Evolutionary conservation across 768 basidiomycete genomes (phyloP), one percentile per base, ranked within the genome.

Genomic region (Rhodotorula paludigena): DNA sequence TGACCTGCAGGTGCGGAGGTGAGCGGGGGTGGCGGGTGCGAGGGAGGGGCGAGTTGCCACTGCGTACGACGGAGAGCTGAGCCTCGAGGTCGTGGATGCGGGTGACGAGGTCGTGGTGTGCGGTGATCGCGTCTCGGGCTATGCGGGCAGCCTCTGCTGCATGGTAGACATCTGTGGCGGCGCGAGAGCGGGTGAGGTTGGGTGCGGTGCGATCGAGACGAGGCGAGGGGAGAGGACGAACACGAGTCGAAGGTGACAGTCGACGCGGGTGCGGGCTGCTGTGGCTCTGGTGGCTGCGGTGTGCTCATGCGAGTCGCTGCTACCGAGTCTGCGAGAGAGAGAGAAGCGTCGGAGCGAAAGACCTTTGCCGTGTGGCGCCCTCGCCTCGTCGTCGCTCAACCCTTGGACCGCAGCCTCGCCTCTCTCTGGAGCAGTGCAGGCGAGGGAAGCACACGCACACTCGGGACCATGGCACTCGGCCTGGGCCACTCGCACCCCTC

Each of bases 71-170:
- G 10, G 60, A 21, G 12, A 66, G 62, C 5, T 66, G 58, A 7
- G 44, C 23, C 28, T 71, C 69, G 32, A 71, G 58, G 3, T 54
- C 35, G 33, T 36, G 1, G n/a, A 68, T 42, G 28, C 42, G 35
- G 25, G 16, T 3, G 0, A 25, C 38, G 16, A 68, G 52, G 0
- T 30, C 28, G 0, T 54, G 30, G 3, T 28, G 32, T 14, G n/a
- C 53, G 1, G 41, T 6, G 32, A 53, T 56, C 11, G 67, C 67
- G 8, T 60, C 55, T 11, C 67, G 35, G 10, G 67, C 67, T 6
- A 68, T 47, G 21, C 51, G 33, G 14, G 67, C 67, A 0, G 62
- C 62, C 47, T 59, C 48, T 2, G 49, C 57, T 4, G 67, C 52
- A 39, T 68, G 48, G 57, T 60, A 57, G 38, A 68, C 33, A 45